Evolutionary conservation across 140 eudicot species (phyloP).

Genomic region (Cichorium intybus): DNA sequence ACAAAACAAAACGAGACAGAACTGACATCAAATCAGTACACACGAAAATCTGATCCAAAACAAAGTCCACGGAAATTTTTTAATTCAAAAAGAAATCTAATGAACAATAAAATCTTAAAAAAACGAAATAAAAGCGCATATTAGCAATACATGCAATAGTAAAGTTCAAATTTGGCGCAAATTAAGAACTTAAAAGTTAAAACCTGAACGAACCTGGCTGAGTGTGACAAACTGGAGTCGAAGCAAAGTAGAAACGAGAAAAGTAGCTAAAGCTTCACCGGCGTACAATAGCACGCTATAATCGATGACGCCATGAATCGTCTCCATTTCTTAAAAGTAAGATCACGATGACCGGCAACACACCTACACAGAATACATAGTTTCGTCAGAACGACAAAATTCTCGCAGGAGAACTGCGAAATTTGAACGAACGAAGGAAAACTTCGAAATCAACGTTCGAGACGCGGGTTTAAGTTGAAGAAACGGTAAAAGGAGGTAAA

Average conservation of each 20-base stretch:
- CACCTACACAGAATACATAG: no score
- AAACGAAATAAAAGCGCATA: background rate
- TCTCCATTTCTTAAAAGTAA: conserved; percentile 28
- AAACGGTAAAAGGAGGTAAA: no score
- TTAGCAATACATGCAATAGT: background rate
- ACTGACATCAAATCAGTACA: background rate
- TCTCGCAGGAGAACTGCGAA: background rate
- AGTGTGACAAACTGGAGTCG: conserved; percentile 15
- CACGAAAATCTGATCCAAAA: background rate
- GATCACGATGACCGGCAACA: background rate
- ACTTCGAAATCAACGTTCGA: background rate
- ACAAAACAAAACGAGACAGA: background rate
- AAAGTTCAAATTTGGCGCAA: background rate
- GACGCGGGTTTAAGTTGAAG: background rate
- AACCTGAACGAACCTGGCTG: conserved; percentile 12
- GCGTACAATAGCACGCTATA: conserved; percentile 35
- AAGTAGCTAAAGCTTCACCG: conserved; percentile 31
- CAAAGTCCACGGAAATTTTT: background rate
- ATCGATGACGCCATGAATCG: conserved; percentile 20
- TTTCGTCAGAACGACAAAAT: background rate
- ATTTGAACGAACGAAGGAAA: background rate
- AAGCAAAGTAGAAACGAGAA: conserved; percentile 32
- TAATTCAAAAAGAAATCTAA: background rate
- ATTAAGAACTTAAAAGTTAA: background rate
- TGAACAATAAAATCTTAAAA: background rate